phyloP scores from a whole-genome alignment of 768 basidiomycete genomes.

The Boletus reticulatus region DNA sequence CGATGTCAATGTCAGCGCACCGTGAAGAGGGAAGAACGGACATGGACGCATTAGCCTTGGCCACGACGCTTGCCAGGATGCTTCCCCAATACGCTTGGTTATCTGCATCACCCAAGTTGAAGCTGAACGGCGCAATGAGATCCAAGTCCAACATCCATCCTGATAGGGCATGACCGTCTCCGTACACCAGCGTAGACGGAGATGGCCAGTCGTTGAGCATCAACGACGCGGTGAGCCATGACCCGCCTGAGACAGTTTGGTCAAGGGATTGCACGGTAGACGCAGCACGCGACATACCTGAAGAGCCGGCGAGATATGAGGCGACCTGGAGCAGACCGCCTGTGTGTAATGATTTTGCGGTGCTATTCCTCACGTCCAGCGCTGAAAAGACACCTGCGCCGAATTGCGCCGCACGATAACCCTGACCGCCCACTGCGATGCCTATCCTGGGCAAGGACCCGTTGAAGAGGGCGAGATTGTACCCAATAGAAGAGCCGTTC shows the following conservation, averaged over 20 bases:
- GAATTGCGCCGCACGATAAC: slow-evolving; percentile 64
- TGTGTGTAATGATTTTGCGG: slow-evolving; percentile 55
- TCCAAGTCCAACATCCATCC: slow-evolving; percentile 61
- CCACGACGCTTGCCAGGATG: slow-evolving; percentile 50
- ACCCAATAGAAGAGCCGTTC: slow-evolving; percentile 51
- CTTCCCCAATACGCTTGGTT: slow-evolving; percentile 56
- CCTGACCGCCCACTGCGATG: slow-evolving; percentile 69
- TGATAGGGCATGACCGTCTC: slow-evolving; percentile 42
- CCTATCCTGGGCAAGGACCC: slow-evolving; percentile 51
- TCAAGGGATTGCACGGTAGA: background rate
- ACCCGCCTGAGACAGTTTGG: slow-evolving; percentile 44
- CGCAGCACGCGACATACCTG: slow-evolving; percentile 40
- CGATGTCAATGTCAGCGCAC: background rate
- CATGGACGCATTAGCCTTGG: slow-evolving; percentile 57
- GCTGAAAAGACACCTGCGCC: slow-evolving; percentile 58
- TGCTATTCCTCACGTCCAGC: slow-evolving; percentile 59
- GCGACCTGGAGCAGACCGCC: slow-evolving; percentile 71
- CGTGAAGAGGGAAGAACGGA: slow-evolving; percentile 28
- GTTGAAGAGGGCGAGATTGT: slow-evolving; percentile 44
- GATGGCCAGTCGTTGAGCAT: slow-evolving; percentile 62
- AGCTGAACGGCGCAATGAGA: slow-evolving; percentile 53
- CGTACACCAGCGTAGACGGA: slow-evolving; percentile 56
- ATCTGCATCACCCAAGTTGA: slow-evolving; percentile 40
- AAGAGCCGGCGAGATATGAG: slow-evolving; percentile 65
- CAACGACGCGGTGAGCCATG: slow-evolving; percentile 66